Base-by-base conservation (phyloP, 495 filamentous ascomycete genomes). In the Xylaria nigripes region DNA sequence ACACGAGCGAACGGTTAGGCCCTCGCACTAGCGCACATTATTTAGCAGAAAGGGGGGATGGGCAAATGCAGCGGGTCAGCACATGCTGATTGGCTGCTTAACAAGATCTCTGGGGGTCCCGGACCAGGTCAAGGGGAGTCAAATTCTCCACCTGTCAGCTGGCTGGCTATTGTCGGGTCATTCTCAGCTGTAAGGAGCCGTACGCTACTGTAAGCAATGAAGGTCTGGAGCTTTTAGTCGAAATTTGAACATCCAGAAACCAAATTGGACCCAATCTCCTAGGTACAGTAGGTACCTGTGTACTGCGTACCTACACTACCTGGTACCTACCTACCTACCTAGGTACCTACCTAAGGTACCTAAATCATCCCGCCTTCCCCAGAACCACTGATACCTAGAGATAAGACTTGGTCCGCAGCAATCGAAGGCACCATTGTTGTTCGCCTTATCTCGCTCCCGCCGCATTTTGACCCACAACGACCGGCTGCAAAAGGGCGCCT, bases 1-100 rank as follows among this genome's bases (percentile, higher is more conserved):
- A 71, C 74, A 72, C 69, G 73, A 71, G 71, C 62, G 63, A 67
- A 59, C 24, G 15, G 44, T 13, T 27, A 29, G 44, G 44, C 24
- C 22, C 44, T 25, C 24, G n/a, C n/a, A 45, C 21, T 42, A 5
- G 19, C 40, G 30, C 16, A 18, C 53, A 27, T 9, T 44, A 47
- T 19, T 15, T 36, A 5, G 7, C 9, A 47, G 41, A 38, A 57
- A 57, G 30, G 48, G 54, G 48, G 34, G 25, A 51, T 32, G 34
- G 52, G 40, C 51, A 1, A 23, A 25, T 41, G 44, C 51, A 47
- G 10, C 25, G 8, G 16, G 29, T n/a, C 6, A 27, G 29, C 29
- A 30, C 54, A 27, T 47, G 21, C 16, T 49, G 47, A 44, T 57
- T 57, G 54, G 54, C 48, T 48, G 16, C 3, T 2, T 38, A 24